Conservation (phyloP, 805 yeast species). For the Saturnispora diversa region DNA sequence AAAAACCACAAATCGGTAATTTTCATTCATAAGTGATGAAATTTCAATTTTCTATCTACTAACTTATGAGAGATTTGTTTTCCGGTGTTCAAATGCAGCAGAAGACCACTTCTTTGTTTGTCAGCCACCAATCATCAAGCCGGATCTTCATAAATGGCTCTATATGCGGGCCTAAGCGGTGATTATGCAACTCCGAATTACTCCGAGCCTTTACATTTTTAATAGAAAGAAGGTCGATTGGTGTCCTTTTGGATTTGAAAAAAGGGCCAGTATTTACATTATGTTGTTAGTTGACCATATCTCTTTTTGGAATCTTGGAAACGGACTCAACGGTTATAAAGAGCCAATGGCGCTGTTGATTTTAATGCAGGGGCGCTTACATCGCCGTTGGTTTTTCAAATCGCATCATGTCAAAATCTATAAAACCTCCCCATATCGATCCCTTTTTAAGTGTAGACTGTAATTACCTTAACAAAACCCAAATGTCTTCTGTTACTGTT, state of each 20-base stretch:
- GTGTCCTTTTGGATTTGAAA: not conserved
- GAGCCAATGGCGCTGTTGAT: not conserved
- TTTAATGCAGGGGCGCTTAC: not conserved
- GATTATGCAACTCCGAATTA: not conserved
- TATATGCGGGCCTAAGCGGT: not conserved
- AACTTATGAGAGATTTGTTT: too few relatives aligned
- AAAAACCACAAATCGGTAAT: too few relatives aligned
- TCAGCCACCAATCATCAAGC: too few relatives aligned
- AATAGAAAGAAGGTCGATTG: not conserved
- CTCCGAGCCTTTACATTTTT: not conserved
- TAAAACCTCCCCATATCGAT: not conserved
- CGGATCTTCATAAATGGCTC: not conserved
- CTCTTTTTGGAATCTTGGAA: too few relatives aligned
- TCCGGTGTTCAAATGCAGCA: too few relatives aligned
- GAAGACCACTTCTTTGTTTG: too few relatives aligned
- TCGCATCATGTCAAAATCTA: conserved; percentile 2
- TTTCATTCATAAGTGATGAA: too few relatives aligned
- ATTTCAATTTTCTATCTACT: too few relatives aligned
- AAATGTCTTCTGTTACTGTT: conserved; percentile 20
- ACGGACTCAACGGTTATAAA: not conserved
- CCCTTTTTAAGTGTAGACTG: not conserved
- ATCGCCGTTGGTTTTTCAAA: conserved; percentile 1
- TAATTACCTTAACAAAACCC: not conserved
- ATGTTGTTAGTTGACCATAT: too few relatives aligned
- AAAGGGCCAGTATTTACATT: too few relatives aligned